Conservation (phyloP, 768 basidiomycete genomes). For the Suillus ampliporus region DNA sequence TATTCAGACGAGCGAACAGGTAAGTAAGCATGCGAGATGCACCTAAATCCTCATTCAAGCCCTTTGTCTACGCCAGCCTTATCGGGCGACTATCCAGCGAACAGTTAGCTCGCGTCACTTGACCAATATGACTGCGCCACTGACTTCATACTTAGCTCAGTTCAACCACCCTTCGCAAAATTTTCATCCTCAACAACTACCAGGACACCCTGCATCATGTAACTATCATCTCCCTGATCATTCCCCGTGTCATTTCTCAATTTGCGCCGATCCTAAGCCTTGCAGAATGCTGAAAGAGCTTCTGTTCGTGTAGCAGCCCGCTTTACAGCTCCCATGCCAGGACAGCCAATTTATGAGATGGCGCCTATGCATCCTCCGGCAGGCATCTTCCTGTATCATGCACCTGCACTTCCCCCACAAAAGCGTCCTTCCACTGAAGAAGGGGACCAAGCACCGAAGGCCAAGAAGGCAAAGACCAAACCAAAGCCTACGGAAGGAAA, state of each 20-base stretch:
- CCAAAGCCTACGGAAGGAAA: constrained; percentile 40
- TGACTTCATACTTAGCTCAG: constrained; percentile 34
- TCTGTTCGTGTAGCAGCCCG: constrained; percentile 66
- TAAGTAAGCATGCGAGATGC: constrained; percentile 34
- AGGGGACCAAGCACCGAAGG: constrained; percentile 47
- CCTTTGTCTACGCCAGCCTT: constrained; percentile 39
- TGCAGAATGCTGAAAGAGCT: constrained; percentile 58
- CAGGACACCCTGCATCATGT: constrained; percentile 37
- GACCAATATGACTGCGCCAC: constrained; percentile 16
- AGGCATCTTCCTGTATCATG: constrained; percentile 33
- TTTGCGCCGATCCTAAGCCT: constrained; percentile 42
- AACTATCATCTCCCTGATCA: constrained; percentile 32
- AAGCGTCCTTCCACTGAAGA: constrained; percentile 47
- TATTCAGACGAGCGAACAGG: constrained; percentile 66
- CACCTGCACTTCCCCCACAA: constrained; percentile 35
- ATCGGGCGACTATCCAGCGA: constrained; percentile 48
- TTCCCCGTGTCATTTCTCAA: constrained; percentile 26
- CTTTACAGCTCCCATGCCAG: constrained; percentile 40
- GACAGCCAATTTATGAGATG: constrained; percentile 39
- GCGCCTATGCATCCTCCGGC: constrained; percentile 38
- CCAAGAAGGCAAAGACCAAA: constrained; percentile 53
- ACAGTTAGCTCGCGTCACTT: constrained; percentile 35
- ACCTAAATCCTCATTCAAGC: constrained; percentile 17
- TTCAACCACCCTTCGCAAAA: constrained; percentile 41
- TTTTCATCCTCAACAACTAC: constrained; percentile 35